Evolutionary conservation across 768 basidiomycete species (phyloP).

Genomic region (Holtermannia corniformis): DNA sequence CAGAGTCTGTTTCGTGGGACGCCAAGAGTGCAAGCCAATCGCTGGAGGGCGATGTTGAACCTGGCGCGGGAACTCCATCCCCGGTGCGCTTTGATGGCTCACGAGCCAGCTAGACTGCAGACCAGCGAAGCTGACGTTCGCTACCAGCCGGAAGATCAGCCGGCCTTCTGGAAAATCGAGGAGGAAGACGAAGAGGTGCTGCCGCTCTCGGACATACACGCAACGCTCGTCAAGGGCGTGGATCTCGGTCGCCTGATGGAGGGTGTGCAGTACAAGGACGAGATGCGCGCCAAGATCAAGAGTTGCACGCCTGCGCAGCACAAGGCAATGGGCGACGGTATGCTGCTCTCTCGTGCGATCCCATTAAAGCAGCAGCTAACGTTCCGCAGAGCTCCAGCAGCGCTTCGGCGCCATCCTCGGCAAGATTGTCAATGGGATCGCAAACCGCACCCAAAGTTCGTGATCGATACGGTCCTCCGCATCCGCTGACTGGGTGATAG

Average conservation of each 20-base stretch:
- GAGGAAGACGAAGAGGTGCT: background rate
- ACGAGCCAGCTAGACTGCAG: too few species aligned
- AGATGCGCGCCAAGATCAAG: background rate
- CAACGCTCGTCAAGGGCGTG: background rate
- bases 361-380: background rate
- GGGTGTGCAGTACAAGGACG: background rate
- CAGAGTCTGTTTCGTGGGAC: too few species aligned
- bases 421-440: background rate
- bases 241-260: background rate
- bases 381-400: background rate
- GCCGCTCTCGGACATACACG: background rate
- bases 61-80: too few species aligned
- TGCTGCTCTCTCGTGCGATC: background rate
- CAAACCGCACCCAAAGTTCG: background rate
- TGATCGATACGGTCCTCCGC: background rate
- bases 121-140: too few species aligned
- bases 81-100: too few species aligned
- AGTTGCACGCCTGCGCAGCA: background rate
- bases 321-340: background rate
- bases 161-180: background rate
- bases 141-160: background rate
- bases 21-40: too few species aligned
- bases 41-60: too few species aligned
- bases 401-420: background rate
- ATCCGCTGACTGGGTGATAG: background rate